Base-by-base conservation (phyloP, 2,329 filamentous ascomycete genomes). In the Paecilomyces variotii region DNA sequence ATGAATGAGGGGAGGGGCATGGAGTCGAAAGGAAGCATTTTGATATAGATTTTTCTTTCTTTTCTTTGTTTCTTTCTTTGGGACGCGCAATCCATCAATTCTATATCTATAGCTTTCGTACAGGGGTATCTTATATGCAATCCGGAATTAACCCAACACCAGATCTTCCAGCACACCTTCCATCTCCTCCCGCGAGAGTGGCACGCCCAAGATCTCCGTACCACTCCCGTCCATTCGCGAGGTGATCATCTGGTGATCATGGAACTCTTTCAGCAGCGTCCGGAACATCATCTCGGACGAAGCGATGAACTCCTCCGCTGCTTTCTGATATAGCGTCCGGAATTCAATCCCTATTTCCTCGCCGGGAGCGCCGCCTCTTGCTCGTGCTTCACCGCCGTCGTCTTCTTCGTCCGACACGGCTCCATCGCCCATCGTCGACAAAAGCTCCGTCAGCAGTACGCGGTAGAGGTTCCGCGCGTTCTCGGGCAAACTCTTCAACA, bases 181-280 rank as follows among this genome's bases (percentile, higher is more conserved):
- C 69, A 97, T 79, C 75, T 99, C 94, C 63, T 96, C 91, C 65
- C 87, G 88, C 51, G 87, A 82, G 69, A 97, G 91, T 0, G 94
- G 94, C 12, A 96, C 84, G 64, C 89, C 88, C 53, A 99, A 74
- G 56, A 94, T 78, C 71, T 97, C 94, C 2, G 88, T 92, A 2
- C 94, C 94, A 58, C 92, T 79, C 0, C 84, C 83, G 72, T 99
- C 93, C 70, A 93, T 93, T 62, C 87, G 85, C 61, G 89, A 95
- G 57, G 90, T 90, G 62, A 99, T 89, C 86, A 99, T 97, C 70
- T 97, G 91, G 78, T 99, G 94, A 68, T 99, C 94, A 71, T 97
- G 91, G 73, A 99, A 94, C 83, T 99, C 94, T 76, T 97, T 97
- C 62, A 99, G 76, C 70, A 99, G 73, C 27, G 92, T 96, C 61